Base-by-base conservation (phyloP, 2,329 filamentous ascomycete genomes). In the Aureobasidium leucospermi region DNA sequence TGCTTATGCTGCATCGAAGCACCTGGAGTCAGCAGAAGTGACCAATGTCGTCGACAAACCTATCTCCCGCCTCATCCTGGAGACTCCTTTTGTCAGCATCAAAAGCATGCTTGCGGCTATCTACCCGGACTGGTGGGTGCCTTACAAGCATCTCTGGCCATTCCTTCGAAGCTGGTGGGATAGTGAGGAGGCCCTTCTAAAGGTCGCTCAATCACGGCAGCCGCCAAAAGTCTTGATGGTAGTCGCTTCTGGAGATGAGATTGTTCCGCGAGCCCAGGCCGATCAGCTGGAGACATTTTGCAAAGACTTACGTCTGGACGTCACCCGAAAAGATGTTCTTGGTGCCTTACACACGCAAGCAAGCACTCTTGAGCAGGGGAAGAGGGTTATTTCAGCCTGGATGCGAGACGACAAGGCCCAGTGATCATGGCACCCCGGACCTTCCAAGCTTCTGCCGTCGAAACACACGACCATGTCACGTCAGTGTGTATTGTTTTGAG, bases 91-190 rank as follows among this genome's bases (percentile, higher is more conserved):
- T 63, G 81, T 85, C 0, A 88, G 84, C 45, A 81, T 89, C 59
- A 79, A 81, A 60, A 81, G 81, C 16, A 90, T 93, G 87, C 76
- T 93, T 6, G 74, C 81, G 43, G 84, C 82, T 1, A 71, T 93
- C 2, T 93, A 92, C 67, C 88, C 88, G 1, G 87, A 91, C 65
- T 88, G 82, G 65, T 92, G 88, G 87, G 75, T 92, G 6, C 89
- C 89, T 0, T 93, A 93, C 69, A 81, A 82, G 48, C 85, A 92
- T 68, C 77, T 93, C 0, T 84, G 84, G 78, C 86, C 86, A 0
- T 91, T 92, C 67, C 76, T 92, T 10, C 79, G 87, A 64, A 91
- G 77, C 59, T 74, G 73, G 46, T 83, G 81, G 80, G 77, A 81
- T 63, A 78, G 72, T 48, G 69, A 72, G 28, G 64, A 60, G 0